Evolutionary conservation across 129 eudicot species (phyloP).

Genomic region (Sambucus nigra): DNA sequence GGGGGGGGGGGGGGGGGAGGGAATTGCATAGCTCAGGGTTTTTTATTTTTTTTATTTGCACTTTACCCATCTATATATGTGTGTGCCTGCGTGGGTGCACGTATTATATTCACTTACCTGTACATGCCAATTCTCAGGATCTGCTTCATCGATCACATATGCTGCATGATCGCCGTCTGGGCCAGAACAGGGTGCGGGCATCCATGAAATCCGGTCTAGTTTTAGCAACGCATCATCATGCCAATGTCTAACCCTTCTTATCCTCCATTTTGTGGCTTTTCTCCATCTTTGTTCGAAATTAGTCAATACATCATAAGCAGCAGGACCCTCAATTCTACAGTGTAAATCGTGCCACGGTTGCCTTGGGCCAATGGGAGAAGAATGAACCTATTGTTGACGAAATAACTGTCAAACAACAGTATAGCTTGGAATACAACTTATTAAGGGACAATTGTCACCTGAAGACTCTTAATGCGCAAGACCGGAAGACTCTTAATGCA

Average conservation of each 20-base stretch:
- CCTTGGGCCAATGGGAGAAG: slow-evolving; percentile 20
- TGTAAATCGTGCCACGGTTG: slow-evolving; percentile 43
- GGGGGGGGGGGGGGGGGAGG: no score
- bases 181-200: slow-evolving; percentile 19
- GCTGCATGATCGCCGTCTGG: slow-evolving; percentile 20
- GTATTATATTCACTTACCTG: slow-evolving; percentile 14
- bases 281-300: slow-evolving; percentile 36
- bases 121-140: slow-evolving; percentile 35
- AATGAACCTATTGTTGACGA: neutral
- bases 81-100: no score
- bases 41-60: no score
- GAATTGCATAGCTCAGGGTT: no score
- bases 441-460: no score
- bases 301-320: slow-evolving; percentile 28
- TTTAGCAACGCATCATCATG: slow-evolving; percentile 19
- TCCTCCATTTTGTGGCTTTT: slow-evolving; percentile 32
- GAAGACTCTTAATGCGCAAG: no score
- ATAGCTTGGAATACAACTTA: no score
- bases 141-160: slow-evolving; percentile 19
- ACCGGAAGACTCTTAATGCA: no score
- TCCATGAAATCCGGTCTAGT: slow-evolving; percentile 26
- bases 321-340: slow-evolving; percentile 34
- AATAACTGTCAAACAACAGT: no score
- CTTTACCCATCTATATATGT: no score
- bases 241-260: slow-evolving; percentile 13